These are phyloP conservation scores for Fomitopsis pinicola DNA, from an alignment of 1,284 basidiomycete genomes.

Conservation along the genomic window DNA sequence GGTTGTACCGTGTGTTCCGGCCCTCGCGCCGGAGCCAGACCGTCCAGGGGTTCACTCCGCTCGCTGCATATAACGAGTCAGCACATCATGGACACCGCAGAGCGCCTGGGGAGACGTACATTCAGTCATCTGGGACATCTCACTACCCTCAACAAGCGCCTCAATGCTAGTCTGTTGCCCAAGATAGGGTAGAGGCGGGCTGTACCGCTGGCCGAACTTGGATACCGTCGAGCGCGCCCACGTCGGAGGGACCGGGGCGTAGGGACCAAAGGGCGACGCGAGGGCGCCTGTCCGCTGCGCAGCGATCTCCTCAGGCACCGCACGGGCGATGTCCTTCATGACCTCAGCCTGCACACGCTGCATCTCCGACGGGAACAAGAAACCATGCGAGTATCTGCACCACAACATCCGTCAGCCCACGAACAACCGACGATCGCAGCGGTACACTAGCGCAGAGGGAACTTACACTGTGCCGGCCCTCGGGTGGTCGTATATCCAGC, in stretches of 20 bases:
- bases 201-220: slow-evolving; percentile 80
- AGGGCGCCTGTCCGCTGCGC: slow-evolving; percentile 1
- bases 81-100: background rate
- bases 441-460: background rate
- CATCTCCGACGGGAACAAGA: slow-evolving; percentile 92
- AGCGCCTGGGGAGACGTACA: slow-evolving; percentile 31
- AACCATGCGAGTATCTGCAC: slow-evolving; percentile 89
- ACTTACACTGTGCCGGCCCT: slow-evolving; percentile 86
- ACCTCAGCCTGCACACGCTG: slow-evolving; percentile 56
- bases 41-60: slow-evolving; percentile 46
- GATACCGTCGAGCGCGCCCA: slow-evolving; percentile 86
- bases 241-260: slow-evolving; percentile 41
- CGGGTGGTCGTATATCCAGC: slow-evolving; percentile 99
- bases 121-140: slow-evolving; percentile 67
- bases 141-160: slow-evolving; percentile 89
- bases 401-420: slow-evolving; percentile 9
- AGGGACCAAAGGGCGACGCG: slow-evolving; percentile 16
- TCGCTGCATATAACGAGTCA: slow-evolving; percentile 33
- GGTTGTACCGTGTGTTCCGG: slow-evolving; percentile 59
- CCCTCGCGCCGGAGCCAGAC: slow-evolving; percentile 75
- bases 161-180: slow-evolving; percentile 77
- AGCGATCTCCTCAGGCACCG: slow-evolving; percentile 18
- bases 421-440: background rate
- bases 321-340: slow-evolving; percentile 21
- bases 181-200: slow-evolving; percentile 66